Conservation (phyloP, 257 asterid species). For the Jasminum sambac region DNA sequence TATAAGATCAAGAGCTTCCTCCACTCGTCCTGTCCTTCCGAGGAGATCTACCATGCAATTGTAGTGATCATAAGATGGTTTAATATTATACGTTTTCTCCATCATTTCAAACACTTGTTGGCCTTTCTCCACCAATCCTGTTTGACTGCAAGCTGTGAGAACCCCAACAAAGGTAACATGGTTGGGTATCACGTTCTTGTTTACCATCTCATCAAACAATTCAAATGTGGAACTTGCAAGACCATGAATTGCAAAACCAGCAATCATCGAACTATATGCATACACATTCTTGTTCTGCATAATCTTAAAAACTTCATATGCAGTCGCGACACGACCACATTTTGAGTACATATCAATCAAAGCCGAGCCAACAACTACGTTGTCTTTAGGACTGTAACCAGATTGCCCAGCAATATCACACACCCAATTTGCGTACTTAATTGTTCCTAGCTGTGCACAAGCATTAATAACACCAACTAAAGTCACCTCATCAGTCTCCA, state of each 20-base stretch:
- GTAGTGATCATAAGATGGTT: conserved; percentile 61
- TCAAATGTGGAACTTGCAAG: conserved; percentile 52
- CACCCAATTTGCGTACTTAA: conserved; percentile 61
- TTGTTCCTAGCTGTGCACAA: conserved; percentile 72
- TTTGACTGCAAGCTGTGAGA: conserved; percentile 78
- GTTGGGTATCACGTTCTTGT: conserved; percentile 59
- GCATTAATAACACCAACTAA: conserved; percentile 68
- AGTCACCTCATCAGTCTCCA: conserved; percentile 65
- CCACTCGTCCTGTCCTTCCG: conserved; percentile 59
- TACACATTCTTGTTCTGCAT: conserved; percentile 56
- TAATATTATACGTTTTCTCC: conserved; percentile 47
- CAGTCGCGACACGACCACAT: conserved; percentile 75
- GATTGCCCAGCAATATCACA: conserved; percentile 49
- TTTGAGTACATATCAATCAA: conserved; percentile 85
- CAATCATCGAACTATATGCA: conserved; percentile 73
- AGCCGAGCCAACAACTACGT: conserved; percentile 66
- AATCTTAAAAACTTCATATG: conserved; percentile 42
- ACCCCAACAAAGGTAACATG: conserved; percentile 73
- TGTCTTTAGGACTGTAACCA: conserved; percentile 46
- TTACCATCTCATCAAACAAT: conserved; percentile 69
- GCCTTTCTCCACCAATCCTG: conserved; percentile 72
- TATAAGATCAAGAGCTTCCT: conserved; percentile 57
- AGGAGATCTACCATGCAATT: conserved; percentile 74
- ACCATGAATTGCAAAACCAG: conserved; percentile 75
- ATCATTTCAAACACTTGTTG: conserved; percentile 43